phyloP scores from a whole-genome alignment of 2,329 filamentous ascomycete species.

The Venturia effusa region DNA sequence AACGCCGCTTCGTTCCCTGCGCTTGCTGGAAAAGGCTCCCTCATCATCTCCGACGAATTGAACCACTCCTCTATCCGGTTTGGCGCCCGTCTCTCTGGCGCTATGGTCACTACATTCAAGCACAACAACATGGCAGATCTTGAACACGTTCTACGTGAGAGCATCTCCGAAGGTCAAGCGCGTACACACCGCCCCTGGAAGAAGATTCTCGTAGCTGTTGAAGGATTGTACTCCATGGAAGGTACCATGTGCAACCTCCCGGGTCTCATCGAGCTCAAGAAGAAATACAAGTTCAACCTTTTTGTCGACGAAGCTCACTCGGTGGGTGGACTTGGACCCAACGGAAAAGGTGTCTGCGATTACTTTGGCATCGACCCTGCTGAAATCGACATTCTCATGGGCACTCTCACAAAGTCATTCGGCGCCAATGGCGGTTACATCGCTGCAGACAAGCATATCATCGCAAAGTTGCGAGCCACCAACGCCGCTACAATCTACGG shows the following conservation, averaged over 20 bases:
- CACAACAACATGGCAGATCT: conserved; percentile 92
- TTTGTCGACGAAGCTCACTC: conserved; percentile 97
- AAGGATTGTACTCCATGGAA: conserved; percentile 98
- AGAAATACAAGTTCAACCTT: conserved; percentile 92
- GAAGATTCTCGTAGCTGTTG: conserved; percentile 93
- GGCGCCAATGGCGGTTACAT: conserved; percentile 96
- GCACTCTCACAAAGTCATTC: conserved; percentile 95
- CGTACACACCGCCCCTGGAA: conserved; percentile 99
- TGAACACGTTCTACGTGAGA: conserved; percentile 76
- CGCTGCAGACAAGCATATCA: conserved; percentile 76
- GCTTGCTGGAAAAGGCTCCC: conserved; percentile 80
- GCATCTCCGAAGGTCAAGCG: conserved; percentile 91
- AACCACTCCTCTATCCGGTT: conserved; percentile 98
- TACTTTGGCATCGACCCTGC: conserved; percentile 86
- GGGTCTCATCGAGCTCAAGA: conserved; percentile 74
- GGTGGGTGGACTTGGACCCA: conserved; percentile 80
- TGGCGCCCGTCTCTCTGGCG: conserved; percentile 84
- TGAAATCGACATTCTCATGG: conserved; percentile 94
- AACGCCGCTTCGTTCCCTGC: conserved; percentile 90
- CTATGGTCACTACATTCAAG: conserved; percentile 92
- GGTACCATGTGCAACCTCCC: conserved; percentile 98
- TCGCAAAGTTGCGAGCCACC: conserved; percentile 77
- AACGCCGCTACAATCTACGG: conserved; percentile 82
- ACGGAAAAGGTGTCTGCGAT: conserved; percentile 87
- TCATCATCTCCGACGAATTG: conserved; percentile 92